Evolutionary conservation across 176 grass and related monocot species (phyloP), one percentile per base, ranked within the genome.

Genomic region (Oryza meyeriana): DNA sequence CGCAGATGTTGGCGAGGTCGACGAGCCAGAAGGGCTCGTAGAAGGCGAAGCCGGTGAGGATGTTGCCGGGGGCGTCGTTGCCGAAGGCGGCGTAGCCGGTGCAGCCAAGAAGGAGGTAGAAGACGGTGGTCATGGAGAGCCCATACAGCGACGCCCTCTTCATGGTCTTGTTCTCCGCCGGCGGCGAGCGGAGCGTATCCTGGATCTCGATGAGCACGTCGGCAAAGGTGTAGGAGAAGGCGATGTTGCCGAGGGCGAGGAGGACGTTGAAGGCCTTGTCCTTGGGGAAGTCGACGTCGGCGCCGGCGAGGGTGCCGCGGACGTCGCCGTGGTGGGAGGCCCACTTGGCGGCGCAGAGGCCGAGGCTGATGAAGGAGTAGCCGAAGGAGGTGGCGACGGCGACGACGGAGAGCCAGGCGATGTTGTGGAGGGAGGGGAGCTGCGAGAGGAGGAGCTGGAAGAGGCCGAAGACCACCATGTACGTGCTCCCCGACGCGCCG

Each of bases 1-100:
- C 96, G 58, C 96, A 99, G 20, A 93, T 45, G 72, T 99, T 99
- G 71, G 93, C 96, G 45, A 94, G 61, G 85, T 99, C 96, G 33
- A 99, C 96, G 30, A 95, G 96, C 96, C 96, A 99, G 68, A 88
- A 99, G 0, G 96, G 96, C 87, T 99, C 93, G 8, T 94, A 95
- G 87, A 99, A 95, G 7, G 93, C 96, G 26, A 88, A 86, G 0
- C 96, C 96, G 0, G 91, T 95, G 44, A 99, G 87, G 9, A 99
- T 92, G 45, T 99, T 99, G 0, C 93, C 96, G 0, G 96, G 91
- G 1, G 96, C 93, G 64, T 88, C 87, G 64, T 99, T 66, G 3
- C 96, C 96, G 42, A 99, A 99, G 2, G 96, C 96, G 1, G 91
- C 93, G 69, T 99, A 99, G 10, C 96, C 96, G 0, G 87, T 88